Conservation (phyloP, 805 yeast species). For the Kluyveromyces lactis region DNA sequence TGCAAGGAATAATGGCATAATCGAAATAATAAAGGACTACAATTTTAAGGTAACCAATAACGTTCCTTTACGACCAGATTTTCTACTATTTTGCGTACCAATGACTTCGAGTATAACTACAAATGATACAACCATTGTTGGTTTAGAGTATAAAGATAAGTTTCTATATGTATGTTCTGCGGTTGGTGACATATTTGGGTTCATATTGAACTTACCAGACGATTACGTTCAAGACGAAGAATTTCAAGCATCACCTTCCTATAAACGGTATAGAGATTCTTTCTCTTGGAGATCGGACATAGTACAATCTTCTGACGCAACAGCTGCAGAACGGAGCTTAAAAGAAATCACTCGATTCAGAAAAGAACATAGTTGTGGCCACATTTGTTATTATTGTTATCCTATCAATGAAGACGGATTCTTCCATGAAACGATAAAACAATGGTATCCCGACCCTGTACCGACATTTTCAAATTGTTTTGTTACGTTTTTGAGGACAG, state of each 20-base stretch:
- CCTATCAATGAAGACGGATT: neutral
- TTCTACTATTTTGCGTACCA: slow-evolving; percentile 18
- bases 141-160: slow-evolving; percentile 20
- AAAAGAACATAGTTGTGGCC: slow-evolving; percentile 1
- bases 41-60: slow-evolving; percentile 10
- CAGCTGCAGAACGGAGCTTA: neutral
- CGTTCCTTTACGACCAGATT: slow-evolving; percentile 12
- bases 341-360: slow-evolving; percentile 6
- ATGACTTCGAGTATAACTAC: slow-evolving; percentile 9
- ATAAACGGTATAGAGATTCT: slow-evolving; percentile 5
- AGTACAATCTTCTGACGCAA: slow-evolving; percentile 5
- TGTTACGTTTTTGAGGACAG: slow-evolving; percentile 11
- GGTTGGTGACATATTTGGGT: slow-evolving; percentile 19
- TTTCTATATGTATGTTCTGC: slow-evolving; percentile 21
- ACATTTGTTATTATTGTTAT: slow-evolving; percentile 5
- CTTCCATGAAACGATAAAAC: slow-evolving; percentile 1
- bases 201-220: slow-evolving; percentile 19
- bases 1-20: slow-evolving; percentile 23
- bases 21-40: slow-evolving; percentile 22
- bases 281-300: slow-evolving; percentile 11
- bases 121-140: slow-evolving; percentile 13
- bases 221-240: slow-evolving; percentile 16
- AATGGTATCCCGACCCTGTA: slow-evolving; percentile 4
- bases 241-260: neutral
- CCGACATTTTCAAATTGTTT: slow-evolving; percentile 10